Percentiles rank a stretch among this genome's conserved stretches.
Conservation (phyloP, 148 eudicot species). For the Pharnaceum exiguum region DNA sequence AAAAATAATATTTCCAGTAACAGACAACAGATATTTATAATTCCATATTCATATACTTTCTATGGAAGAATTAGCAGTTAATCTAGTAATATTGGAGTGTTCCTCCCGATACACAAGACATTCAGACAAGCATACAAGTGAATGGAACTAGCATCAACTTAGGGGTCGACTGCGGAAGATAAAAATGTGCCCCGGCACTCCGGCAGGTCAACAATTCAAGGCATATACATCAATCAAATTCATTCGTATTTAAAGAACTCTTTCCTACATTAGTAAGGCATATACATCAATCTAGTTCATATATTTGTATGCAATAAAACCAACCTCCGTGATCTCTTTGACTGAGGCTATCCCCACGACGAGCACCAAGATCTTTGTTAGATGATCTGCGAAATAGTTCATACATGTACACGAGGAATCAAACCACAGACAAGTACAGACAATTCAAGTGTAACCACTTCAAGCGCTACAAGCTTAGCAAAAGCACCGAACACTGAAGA, state of each 20-base stretch:
- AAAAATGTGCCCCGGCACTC: too few species aligned
- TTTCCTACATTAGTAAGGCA: not conserved
- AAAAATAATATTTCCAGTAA: too few species aligned
- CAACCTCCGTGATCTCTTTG: slow-evolving; percentile 79
- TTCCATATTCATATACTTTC: too few species aligned
- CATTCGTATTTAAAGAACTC: not conserved
- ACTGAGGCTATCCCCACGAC: slow-evolving; percentile 61
- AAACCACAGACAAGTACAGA: not conserved
- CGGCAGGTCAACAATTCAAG: too few species aligned
- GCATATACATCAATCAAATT: too few species aligned
- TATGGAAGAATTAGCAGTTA: too few species aligned
- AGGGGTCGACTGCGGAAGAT: too few species aligned
- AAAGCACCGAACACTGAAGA: slow-evolving; percentile 2
- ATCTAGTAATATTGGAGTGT: too few species aligned
- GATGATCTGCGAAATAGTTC: slow-evolving; percentile 54
- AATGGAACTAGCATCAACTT: too few species aligned
- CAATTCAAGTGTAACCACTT: not conserved
- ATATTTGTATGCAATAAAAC: slow-evolving; percentile 21
- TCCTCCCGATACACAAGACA: not conserved
- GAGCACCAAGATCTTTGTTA: slow-evolving; percentile 77
- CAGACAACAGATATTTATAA: too few species aligned
- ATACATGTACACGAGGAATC: not conserved
- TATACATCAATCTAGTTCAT: not conserved
- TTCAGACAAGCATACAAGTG: not conserved
- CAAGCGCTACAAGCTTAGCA: too few species aligned